These are phyloP conservation scores for Ophiosphaerella korrae DNA, from an alignment of 2,329 filamentous ascomycete genomes.

Conservation along the genomic window DNA sequence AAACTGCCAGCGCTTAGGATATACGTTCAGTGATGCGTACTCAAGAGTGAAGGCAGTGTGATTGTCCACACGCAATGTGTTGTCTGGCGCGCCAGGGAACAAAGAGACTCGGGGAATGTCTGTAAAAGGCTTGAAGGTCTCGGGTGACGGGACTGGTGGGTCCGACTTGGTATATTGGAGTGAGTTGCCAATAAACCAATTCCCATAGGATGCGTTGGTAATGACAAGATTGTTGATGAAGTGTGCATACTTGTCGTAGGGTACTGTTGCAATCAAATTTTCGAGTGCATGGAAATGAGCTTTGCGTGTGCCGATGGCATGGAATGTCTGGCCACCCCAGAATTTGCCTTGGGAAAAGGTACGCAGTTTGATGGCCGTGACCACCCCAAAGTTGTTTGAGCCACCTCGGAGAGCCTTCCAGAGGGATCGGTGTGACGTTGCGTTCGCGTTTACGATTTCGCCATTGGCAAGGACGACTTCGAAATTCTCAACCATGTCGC, in stretches of 20 bases:
- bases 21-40: neutral
- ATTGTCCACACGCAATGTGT: constrained; percentile 1
- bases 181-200: constrained; percentile 3
- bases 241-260: constrained; percentile 1
- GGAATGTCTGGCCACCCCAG: constrained; percentile 36
- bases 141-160: neutral
- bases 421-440: constrained; percentile 25
- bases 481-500: neutral
- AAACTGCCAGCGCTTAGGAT: constrained; percentile 4
- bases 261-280: neutral
- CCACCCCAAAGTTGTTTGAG: constrained; percentile 39
- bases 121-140: constrained; percentile 2
- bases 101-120: constrained; percentile 1
- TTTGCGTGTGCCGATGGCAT: neutral
- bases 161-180: constrained; percentile 1
- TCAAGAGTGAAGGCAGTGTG: neutral
- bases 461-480: neutral
- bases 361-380: constrained; percentile 28
- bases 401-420: constrained; percentile 39
- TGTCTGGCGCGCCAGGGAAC: constrained; percentile 1
- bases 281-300: constrained; percentile 1
- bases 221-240: constrained; percentile 1
- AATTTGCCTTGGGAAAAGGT: constrained; percentile 15
- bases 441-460: constrained; percentile 1
- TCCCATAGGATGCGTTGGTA: neutral